These are phyloP conservation scores for Trypanosoma avium DNA, from an alignment of 208 protist genomes.

Conservation along the genomic window DNA sequence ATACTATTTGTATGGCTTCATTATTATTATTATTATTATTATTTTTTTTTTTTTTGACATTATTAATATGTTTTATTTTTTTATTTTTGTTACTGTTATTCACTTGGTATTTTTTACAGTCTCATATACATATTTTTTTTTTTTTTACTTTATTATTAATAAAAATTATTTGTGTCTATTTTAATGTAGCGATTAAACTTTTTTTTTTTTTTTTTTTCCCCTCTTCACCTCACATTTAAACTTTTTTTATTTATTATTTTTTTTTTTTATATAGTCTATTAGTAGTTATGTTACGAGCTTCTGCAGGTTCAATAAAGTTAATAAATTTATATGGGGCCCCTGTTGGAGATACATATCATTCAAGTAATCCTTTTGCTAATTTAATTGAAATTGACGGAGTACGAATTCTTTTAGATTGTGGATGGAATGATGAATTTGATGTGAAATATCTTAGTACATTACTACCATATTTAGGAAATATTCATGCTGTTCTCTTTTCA, in stretches of 20 bases:
- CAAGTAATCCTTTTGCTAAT: slow-evolving; percentile 54
- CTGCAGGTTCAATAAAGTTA: slow-evolving; percentile 43
- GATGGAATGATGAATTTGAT: slow-evolving; percentile 75
- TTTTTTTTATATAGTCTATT: background rate
- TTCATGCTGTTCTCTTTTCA: slow-evolving; percentile 82
- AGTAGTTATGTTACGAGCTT: slow-evolving; percentile 48
- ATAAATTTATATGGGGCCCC: slow-evolving; percentile 39
- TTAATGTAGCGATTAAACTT: background rate
- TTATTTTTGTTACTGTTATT: no score
- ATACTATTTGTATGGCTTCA: no score
- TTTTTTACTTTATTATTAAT: no score
- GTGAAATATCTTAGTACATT: slow-evolving; percentile 49
- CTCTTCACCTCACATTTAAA: background rate
- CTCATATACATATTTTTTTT: no score
- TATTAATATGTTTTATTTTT: no score
- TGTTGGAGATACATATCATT: slow-evolving; percentile 29
- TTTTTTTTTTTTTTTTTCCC: slow-evolving; percentile 8
- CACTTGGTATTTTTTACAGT: no score
- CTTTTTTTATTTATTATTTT: slow-evolving; percentile 1
- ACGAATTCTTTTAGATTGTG: slow-evolving; percentile 84
- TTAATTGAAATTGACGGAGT: slow-evolving; percentile 86
- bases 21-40: no score
- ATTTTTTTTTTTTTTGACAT: no score
- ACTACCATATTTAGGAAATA: slow-evolving; percentile 39
- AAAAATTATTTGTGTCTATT: background rate